Evolutionary conservation across 2,329 filamentous ascomycete species (phyloP).

Genomic region (Penicillium capsulatum): DNA sequence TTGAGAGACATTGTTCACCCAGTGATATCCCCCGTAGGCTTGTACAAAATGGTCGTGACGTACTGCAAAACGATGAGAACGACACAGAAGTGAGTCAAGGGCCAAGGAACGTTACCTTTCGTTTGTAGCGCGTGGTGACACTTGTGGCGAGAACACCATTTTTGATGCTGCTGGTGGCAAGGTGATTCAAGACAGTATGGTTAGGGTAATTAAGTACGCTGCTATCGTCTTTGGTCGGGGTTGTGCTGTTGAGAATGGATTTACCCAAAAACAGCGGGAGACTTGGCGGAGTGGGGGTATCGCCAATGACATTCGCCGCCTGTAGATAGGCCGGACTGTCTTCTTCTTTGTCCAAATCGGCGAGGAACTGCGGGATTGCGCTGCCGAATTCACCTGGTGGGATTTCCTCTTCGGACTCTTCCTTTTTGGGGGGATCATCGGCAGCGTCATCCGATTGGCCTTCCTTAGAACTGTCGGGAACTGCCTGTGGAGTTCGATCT

Average conservation of each 20-base stretch:
- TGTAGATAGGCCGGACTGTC: conserved; percentile 70
- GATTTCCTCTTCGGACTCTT: conserved; percentile 54
- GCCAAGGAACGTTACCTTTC: conserved; percentile 54
- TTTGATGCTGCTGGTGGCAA: conserved; percentile 97
- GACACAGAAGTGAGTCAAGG: background rate
- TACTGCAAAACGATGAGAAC: conserved; percentile 53
- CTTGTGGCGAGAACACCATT: conserved; percentile 92
- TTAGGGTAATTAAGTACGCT: conserved; percentile 96
- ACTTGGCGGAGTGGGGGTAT: conserved; percentile 75
- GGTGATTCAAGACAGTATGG: conserved; percentile 91
- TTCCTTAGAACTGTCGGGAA: conserved; percentile 37
- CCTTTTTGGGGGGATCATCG: conserved; percentile 29
- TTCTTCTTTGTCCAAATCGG: conserved; percentile 79
- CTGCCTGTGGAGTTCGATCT: conserved; percentile 44
- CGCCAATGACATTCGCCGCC: conserved; percentile 69
- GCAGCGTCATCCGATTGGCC: conserved; percentile 35
- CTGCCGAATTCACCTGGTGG: conserved; percentile 60
- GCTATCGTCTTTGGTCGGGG: conserved; percentile 94
- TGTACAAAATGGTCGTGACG: conserved; percentile 96
- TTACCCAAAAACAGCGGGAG: conserved; percentile 89
- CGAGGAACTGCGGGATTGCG: conserved; percentile 76
- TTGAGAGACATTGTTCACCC: conserved; percentile 21
- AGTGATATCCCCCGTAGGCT: conserved; percentile 60
- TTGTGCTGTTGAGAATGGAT: conserved; percentile 86
- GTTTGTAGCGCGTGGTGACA: conserved; percentile 94